Conservation (phyloP, 2,329 filamentous ascomycete genomes). For the Cercospora citrullina region DNA sequence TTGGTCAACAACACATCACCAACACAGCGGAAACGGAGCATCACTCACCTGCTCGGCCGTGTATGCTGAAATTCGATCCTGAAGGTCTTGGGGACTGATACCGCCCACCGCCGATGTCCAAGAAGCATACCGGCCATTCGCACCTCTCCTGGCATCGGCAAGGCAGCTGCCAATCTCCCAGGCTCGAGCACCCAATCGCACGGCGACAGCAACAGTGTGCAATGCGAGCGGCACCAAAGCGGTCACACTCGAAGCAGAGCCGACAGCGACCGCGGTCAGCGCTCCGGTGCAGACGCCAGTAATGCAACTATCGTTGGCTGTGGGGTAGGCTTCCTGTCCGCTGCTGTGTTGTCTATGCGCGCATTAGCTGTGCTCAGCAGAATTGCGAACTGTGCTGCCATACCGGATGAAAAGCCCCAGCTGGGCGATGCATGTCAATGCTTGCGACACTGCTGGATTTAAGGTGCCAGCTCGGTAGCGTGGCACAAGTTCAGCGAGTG, state of each 20-base stretch:
- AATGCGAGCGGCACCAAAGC: slow-evolving; percentile 24
- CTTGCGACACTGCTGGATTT: slow-evolving; percentile 25
- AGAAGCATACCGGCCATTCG: slow-evolving; percentile 5
- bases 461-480: slow-evolving; percentile 21
- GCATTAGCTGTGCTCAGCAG: background rate
- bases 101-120: slow-evolving; percentile 15
- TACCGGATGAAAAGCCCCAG: slow-evolving; percentile 27
- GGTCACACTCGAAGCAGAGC: slow-evolving; percentile 20
- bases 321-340: slow-evolving; percentile 21
- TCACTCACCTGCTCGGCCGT: background rate
- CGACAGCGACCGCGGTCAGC: slow-evolving; percentile 29
- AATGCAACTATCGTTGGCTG: slow-evolving; percentile 17
- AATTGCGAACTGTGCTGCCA: background rate
- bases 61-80: background rate
- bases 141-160: background rate
- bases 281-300: slow-evolving; percentile 30
- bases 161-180: slow-evolving; percentile 13
- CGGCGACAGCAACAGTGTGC: slow-evolving; percentile 46
- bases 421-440: slow-evolving; percentile 27
- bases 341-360: slow-evolving; percentile 16
- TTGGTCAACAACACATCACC: background rate
- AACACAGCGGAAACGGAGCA: background rate
- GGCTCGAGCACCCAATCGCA: slow-evolving; percentile 44
- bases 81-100: background rate
- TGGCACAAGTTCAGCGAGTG: slow-evolving; percentile 17